Evolutionary conservation across 2,329 filamentous ascomycete genomes (phyloP).

Genomic region (Trichoderma sp.): DNA sequence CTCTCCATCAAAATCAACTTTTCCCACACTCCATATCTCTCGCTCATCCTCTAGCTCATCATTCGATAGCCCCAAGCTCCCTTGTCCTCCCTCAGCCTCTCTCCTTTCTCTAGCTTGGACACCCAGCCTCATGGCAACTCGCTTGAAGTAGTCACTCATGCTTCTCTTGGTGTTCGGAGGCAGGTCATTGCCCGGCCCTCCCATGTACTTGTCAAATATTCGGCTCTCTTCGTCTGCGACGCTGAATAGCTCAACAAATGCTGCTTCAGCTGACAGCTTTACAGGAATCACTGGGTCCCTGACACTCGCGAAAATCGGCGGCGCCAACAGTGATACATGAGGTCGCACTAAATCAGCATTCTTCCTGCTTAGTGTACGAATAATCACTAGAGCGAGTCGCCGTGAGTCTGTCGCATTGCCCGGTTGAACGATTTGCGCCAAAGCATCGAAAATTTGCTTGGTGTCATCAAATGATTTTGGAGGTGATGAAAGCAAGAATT

Average conservation of each 20-base stretch:
- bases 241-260: slow-evolving; percentile 87
- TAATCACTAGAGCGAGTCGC: slow-evolving; percentile 81
- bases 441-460: slow-evolving; percentile 77
- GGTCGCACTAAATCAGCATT: slow-evolving; percentile 81
- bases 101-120: slow-evolving; percentile 84
- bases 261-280: slow-evolving; percentile 92
- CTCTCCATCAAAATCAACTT: slow-evolving; percentile 76
- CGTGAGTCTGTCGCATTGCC: slow-evolving; percentile 81
- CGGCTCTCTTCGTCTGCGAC: slow-evolving; percentile 85
- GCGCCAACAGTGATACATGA: slow-evolving; percentile 78
- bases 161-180: slow-evolving; percentile 76
- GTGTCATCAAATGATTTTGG: slow-evolving; percentile 73
- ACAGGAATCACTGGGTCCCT: slow-evolving; percentile 92
- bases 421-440: slow-evolving; percentile 75
- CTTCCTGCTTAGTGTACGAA: slow-evolving; percentile 80
- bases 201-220: slow-evolving; percentile 90
- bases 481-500: slow-evolving; percentile 76
- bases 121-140: slow-evolving; percentile 83
- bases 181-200: slow-evolving; percentile 67
- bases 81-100: slow-evolving; percentile 88
- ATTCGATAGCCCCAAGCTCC: slow-evolving; percentile 81
- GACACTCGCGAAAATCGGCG: slow-evolving; percentile 85
- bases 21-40: slow-evolving; percentile 95
- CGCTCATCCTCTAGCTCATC: slow-evolving; percentile 94
- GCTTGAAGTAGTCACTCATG: slow-evolving; percentile 97